Evolutionary conservation across 108 stramenopile species (phyloP), one percentile per base, ranked within the genome.

Genomic region (Nitzschia sp.): DNA sequence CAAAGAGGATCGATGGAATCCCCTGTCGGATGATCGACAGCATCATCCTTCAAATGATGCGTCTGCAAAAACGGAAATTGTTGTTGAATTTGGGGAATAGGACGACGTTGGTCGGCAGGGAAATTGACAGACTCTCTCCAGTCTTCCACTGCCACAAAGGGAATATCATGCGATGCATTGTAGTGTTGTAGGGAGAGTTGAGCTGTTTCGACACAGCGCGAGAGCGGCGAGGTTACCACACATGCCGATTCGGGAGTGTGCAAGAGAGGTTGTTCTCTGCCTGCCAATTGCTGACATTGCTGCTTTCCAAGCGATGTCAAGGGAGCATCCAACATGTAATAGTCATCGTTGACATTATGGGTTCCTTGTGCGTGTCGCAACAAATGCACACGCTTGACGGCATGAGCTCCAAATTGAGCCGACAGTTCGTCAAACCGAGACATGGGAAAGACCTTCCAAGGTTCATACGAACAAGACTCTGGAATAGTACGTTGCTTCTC

Each of bases 101-200:
- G 53, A 26, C 88, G 60, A 38, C 91, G 71, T 41, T 80, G 82
- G 68, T 89, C 88, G 63, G 84, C 86, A 17, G 61, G 73, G 53
- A 87, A 89, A 51, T 87, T 80, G 34, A 87, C 86, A 0, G 86
- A 78, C 69, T 92, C 88, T 42, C 88, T 74, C 40, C 83, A 71
- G 14, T 71, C 58, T 69, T 92, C 91, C 3, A 64, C 52, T n/a
- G 80, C 85, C 2, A 85, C 19, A 42, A 86, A 43, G 7, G 73
- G 77, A 12, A 71, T 55, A 17, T 17, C 17, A 21, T 46, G 22
- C n/a, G 22, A 26, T 60, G 12, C 41, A 7, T 21, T 38, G 38
- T 79, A 56, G 44, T 52, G 54, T 53, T 65, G 75, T 54, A 84
- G 72, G 11, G 57, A 69, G 10, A 67, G 34, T 10, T 76, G 57